Evolutionary conservation across 805 yeast genomes (phyloP).

Genomic region (Soucietia sequanensis): DNA sequence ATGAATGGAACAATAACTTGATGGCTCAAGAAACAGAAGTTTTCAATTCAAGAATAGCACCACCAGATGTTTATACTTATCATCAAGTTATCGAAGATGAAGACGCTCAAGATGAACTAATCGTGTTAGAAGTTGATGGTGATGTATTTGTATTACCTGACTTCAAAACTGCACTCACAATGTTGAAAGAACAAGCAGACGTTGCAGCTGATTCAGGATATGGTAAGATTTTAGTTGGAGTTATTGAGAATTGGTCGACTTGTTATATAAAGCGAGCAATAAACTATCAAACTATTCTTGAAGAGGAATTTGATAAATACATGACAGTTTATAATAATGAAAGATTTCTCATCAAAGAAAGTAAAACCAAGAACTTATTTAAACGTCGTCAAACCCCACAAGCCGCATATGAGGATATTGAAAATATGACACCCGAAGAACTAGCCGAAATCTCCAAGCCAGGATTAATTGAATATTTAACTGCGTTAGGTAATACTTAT

Average conservation of each 20-base stretch:
- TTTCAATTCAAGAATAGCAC: constrained; percentile 61
- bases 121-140: constrained; percentile 37
- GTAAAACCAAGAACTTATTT: constrained; percentile 37
- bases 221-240: constrained; percentile 75
- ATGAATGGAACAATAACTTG: constrained; percentile 79
- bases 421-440: constrained; percentile 40
- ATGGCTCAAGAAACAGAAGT: constrained; percentile 62
- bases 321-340: constrained; percentile 43
- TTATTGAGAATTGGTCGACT: constrained; percentile 66
- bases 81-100: constrained; percentile 39
- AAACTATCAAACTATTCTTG: constrained; percentile 58
- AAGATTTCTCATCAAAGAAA: constrained; percentile 42
- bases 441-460: constrained; percentile 44
- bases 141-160: constrained; percentile 66
- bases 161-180: constrained; percentile 72
- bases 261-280: constrained; percentile 60
- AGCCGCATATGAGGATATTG: constrained; percentile 24
- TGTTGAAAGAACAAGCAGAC: constrained; percentile 87
- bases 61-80: constrained; percentile 75
- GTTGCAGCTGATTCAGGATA: constrained; percentile 85
- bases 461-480: constrained; percentile 76
- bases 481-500: constrained; percentile 85
- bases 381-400: constrained; percentile 14
- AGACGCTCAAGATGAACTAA: constrained; percentile 32
- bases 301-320: constrained; percentile 40